Evolutionary conservation across 805 yeast genomes (phyloP), one percentile per base, ranked within the genome.

Genomic region (Kazachstania africana): DNA sequence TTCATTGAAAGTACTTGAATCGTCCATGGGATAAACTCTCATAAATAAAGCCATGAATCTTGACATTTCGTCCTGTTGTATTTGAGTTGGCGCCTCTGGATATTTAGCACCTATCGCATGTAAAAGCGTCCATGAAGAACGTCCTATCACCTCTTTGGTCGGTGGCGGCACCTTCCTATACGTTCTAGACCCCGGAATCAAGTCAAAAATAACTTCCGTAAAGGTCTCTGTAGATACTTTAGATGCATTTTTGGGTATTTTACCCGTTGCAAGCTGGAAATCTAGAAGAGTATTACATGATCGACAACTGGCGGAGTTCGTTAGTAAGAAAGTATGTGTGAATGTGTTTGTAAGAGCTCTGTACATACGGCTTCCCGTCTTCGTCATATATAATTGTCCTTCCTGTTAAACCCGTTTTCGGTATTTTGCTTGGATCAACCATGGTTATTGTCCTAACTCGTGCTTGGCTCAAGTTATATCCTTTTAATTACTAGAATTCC

Each of bases 1-100:
- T 50, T 88, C 97, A 22, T 70, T 70, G n/a, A n/a, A n/a, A 0
- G 94, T 95, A 60, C 97, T 88, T 62, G 73, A 75, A 80, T 87
- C 78, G 55, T 98, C 88, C 16, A 28, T 32, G 2, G 98, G 98
- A 49, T 88, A 91, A 20, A 88, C 63, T 37, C 73, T 72, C 3
- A 91, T 74, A 47, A 91, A 83, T 3, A 81, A 59, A 3, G 59
- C 59, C 31, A 91, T 50, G 42, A 91, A 87, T 29, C 71, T 68
- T 29, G 58, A 61, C 75, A 88, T 70, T 38, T 84, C 94, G 4
- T 53, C 43, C 56, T 87, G 87, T 43, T 85, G 74, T 16, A 59
- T 57, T 2, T 45, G 46, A 4, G 69, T 48, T 2, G 98, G 93
- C 0, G 24, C 25, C 24, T 66, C 75, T 0, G 98, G 96, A 48